phyloP scores from a whole-genome alignment of 2,329 filamentous ascomycete species.

The Rhinocladiella mackenziei region DNA sequence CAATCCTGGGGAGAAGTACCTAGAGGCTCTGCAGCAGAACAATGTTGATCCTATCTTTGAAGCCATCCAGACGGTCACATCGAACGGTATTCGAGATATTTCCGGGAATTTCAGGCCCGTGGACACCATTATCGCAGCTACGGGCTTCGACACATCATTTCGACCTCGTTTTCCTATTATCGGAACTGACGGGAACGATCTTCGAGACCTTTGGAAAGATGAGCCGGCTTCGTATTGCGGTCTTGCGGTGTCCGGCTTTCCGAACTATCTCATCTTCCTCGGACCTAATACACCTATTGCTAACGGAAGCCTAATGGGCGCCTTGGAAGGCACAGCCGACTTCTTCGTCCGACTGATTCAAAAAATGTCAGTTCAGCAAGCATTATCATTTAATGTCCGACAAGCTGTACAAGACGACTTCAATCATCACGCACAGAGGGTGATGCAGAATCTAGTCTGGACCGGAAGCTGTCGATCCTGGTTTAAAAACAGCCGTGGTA shows the following conservation, averaged over 20 bases:
- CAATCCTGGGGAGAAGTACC: slow-evolving; percentile 14
- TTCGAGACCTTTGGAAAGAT: slow-evolving; percentile 31
- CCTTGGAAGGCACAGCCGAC: slow-evolving; percentile 25
- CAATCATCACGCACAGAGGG: slow-evolving; percentile 40
- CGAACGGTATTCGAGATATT: not conserved
- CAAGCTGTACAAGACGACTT: slow-evolving; percentile 32
- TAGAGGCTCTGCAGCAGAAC: slow-evolving; percentile 28
- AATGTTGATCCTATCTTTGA: slow-evolving; percentile 28
- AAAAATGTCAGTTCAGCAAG: slow-evolving; percentile 26
- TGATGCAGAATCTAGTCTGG: slow-evolving; percentile 49
- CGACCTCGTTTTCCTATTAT: slow-evolving; percentile 35
- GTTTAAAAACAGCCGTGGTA: slow-evolving; percentile 37
- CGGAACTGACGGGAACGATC: slow-evolving; percentile 30
- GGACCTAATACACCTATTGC: slow-evolving; percentile 30
- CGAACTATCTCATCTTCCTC: slow-evolving; percentile 34
- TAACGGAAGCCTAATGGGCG: slow-evolving; percentile 29
- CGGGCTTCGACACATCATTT: slow-evolving; percentile 39
- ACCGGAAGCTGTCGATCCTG: slow-evolving; percentile 42
- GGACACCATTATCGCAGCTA: slow-evolving; percentile 38
- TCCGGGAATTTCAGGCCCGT: slow-evolving; percentile 14
- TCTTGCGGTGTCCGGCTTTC: slow-evolving; percentile 29
- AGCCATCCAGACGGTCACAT: slow-evolving; percentile 17
- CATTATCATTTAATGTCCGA: slow-evolving; percentile 10
- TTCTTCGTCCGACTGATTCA: slow-evolving; percentile 31
- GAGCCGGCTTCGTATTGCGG: too few species aligned